A percentile compares a stretch with the other conserved stretches of the same genome.
Conservation (phyloP, 2,329 filamentous ascomycete genomes). For the Eutypella sp. region DNA sequence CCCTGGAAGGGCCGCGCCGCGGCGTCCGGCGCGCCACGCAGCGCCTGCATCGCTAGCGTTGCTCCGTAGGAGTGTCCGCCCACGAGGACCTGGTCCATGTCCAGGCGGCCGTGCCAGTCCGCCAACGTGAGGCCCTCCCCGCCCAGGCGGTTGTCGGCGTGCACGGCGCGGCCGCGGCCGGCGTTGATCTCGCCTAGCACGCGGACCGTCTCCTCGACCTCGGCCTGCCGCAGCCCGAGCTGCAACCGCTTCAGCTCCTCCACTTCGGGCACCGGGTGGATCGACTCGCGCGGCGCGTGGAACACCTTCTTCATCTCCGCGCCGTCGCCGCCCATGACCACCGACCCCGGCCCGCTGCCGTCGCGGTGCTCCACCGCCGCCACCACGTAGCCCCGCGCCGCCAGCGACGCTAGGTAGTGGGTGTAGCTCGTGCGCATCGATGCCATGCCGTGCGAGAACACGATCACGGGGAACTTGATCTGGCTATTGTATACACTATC, state of each 20-base stretch:
- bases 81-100: constrained; percentile 50
- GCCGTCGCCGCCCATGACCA: constrained; percentile 30
- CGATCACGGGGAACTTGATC: constrained; percentile 35
- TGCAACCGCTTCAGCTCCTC: constrained; percentile 40
- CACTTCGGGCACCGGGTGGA: constrained; percentile 17
- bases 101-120: constrained; percentile 49
- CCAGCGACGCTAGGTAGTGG: constrained; percentile 44
- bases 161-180: constrained; percentile 31
- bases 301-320: constrained; percentile 24
- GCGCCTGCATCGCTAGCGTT: constrained; percentile 55
- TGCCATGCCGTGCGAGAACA: constrained; percentile 50
- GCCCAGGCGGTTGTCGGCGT: constrained; percentile 39
- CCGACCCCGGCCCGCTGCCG: constrained; percentile 42
- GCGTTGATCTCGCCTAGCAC: constrained; percentile 37
- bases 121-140: constrained; percentile 41
- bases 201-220: constrained; percentile 41
- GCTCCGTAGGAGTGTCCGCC: constrained; percentile 64
- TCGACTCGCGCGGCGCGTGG: constrained; percentile 32
- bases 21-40: constrained; percentile 43
- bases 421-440: constrained; percentile 48
- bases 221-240: constrained; percentile 45
- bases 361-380: constrained; percentile 49
- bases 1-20: constrained; percentile 45
- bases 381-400: constrained; percentile 44
- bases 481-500: constrained; percentile 8